A percentile compares a stretch with the other conserved stretches of the same genome.
These are phyloP conservation scores for Boletus reticuloceps DNA, from an alignment of 768 basidiomycete genomes.

Conservation along the genomic window DNA sequence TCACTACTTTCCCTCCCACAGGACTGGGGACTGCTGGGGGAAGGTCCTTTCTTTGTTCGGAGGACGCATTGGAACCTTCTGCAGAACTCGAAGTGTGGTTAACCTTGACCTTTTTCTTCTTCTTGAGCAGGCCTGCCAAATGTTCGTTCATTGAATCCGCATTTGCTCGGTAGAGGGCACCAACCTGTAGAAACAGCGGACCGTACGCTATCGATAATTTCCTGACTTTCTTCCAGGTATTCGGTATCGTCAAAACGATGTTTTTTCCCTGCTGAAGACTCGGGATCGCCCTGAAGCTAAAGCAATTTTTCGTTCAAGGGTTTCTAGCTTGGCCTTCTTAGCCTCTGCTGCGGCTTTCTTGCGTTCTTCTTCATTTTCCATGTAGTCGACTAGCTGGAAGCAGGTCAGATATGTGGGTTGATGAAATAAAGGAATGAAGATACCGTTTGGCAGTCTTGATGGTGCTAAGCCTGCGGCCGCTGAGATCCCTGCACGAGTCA, in stretches of 20 bases:
- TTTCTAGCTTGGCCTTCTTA: slow-evolving; percentile 78
- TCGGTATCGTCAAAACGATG: slow-evolving; percentile 90
- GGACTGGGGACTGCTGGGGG: neutral
- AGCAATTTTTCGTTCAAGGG: slow-evolving; percentile 73
- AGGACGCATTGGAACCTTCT: slow-evolving; percentile 22
- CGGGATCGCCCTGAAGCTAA: slow-evolving; percentile 39
- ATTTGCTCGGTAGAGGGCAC: slow-evolving; percentile 17
- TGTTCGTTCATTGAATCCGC: slow-evolving; percentile 14
- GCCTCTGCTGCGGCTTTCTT: slow-evolving; percentile 76
- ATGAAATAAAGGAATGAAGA: slow-evolving; percentile 20
- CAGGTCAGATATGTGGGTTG: neutral
- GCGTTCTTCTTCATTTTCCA: slow-evolving; percentile 81
- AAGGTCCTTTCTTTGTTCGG: slow-evolving; percentile 1
- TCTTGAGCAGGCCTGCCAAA: slow-evolving; percentile 65
- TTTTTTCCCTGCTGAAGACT: slow-evolving; percentile 68
- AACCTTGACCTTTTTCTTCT: slow-evolving; percentile 68
- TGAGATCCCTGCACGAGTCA: slow-evolving; percentile 92
- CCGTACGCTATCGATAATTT: slow-evolving; percentile 89
- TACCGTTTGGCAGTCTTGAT: slow-evolving; percentile 96
- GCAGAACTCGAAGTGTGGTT: slow-evolving; percentile 15
- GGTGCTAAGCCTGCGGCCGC: slow-evolving; percentile 84
- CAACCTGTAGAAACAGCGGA: slow-evolving; percentile 83
- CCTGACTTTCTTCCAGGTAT: slow-evolving; percentile 87
- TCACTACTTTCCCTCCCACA: neutral
- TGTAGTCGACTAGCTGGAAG: slow-evolving; percentile 72